These are phyloP conservation scores for Fusarium gaditjirri DNA, from an alignment of 2,329 filamentous ascomycete species.

Conservation along the genomic window DNA sequence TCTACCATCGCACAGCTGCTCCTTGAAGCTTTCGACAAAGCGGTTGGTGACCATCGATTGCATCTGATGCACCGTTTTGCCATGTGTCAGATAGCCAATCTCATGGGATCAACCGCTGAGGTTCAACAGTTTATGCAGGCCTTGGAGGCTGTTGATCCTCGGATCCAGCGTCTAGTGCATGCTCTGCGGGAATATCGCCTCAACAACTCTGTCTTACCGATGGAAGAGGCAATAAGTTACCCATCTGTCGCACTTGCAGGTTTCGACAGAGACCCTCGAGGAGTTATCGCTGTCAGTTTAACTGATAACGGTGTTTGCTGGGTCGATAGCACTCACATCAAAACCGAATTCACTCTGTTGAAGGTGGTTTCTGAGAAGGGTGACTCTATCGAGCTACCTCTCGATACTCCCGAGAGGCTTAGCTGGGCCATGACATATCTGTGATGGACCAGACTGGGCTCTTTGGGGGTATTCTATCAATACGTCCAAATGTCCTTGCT, in stretches of 20 bases:
- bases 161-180: not conserved
- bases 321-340: not conserved
- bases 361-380: not conserved
- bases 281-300: not conserved
- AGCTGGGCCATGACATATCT: too few species aligned
- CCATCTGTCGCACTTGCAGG: not conserved
- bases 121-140: not conserved
- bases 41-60: not conserved
- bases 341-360: not conserved
- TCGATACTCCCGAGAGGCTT: too few species aligned
- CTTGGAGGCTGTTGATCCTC: not conserved
- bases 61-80: not conserved
- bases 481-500: too few species aligned
- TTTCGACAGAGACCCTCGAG: not conserved
- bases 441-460: too few species aligned
- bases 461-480: too few species aligned
- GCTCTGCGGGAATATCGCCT: not conserved
- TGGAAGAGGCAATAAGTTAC: not conserved
- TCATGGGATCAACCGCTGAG: not conserved
- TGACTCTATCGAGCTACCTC: too few species aligned
- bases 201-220: not conserved
- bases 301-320: not conserved
- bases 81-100: not conserved
- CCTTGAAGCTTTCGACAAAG: not conserved
- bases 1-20: not conserved